Conservation (phyloP, 768 basidiomycete genomes). For the Trametes gibbosa region DNA sequence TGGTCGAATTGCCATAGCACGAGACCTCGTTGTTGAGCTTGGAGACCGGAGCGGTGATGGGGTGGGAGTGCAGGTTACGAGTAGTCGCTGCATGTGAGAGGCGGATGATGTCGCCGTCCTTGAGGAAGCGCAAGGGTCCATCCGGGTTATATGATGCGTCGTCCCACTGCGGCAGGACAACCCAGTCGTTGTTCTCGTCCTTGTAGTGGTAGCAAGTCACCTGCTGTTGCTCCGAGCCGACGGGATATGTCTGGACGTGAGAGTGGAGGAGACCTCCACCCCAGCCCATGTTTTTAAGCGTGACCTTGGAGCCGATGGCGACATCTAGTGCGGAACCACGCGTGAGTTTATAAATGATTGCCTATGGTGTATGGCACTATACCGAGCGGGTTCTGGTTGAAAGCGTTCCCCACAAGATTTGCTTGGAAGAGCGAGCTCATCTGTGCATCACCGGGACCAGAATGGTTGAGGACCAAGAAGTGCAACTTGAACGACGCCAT, state of each 20-base stretch:
- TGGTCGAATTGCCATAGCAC: conserved; percentile 85
- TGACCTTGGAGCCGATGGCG: conserved; percentile 86
- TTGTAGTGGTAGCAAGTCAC: conserved; percentile 99
- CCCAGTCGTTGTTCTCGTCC: conserved; percentile 95
- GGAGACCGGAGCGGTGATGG: conserved; percentile 81
- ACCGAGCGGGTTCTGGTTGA: conserved; percentile 87
- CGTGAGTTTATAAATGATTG: background rate
- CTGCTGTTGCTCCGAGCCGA: conserved; percentile 92
- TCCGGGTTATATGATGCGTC: conserved; percentile 64
- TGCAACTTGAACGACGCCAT: conserved; percentile 95
- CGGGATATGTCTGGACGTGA: conserved; percentile 92
- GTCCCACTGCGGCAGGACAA: conserved; percentile 78
- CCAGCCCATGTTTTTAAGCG: conserved; percentile 96
- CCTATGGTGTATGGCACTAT: conserved; percentile 20
- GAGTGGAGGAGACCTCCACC: conserved; percentile 97
- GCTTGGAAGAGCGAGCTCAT: conserved; percentile 99
- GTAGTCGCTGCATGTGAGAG: conserved; percentile 80
- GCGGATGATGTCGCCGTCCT: conserved; percentile 75
- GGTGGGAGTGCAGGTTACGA: conserved; percentile 91
- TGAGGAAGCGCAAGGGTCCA: conserved; percentile 65
- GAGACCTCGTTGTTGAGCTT: conserved; percentile 92
- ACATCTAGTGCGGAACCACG: conserved; percentile 59
- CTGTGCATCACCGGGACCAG: conserved; percentile 95
- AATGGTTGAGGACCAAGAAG: conserved; percentile 90
- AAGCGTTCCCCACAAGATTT: conserved; percentile 92